Evolutionary conservation across 805 yeast genomes (phyloP).

Genomic region (Candida vartiovaarae): DNA sequence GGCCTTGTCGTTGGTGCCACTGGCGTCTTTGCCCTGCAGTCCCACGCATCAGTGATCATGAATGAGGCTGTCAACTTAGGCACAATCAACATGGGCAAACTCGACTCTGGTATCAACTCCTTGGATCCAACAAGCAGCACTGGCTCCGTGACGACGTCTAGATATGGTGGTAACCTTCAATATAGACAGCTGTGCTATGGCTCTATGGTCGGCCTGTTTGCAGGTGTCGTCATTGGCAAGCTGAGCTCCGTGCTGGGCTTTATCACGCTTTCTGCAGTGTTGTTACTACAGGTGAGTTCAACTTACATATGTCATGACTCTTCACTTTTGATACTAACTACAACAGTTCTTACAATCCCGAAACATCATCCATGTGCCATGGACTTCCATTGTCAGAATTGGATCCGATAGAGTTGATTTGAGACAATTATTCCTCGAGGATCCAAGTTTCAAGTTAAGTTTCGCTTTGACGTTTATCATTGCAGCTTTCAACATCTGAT

Average conservation of each 20-base stretch:
- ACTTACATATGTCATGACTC: no score
- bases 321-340: slow-evolving; percentile 1
- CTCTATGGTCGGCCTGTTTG: slow-evolving; percentile 47
- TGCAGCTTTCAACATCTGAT: slow-evolving; percentile 46
- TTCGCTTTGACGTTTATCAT: slow-evolving; percentile 49
- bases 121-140: slow-evolving; percentile 7
- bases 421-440: slow-evolving; percentile 44
- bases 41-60: slow-evolving; percentile 17
- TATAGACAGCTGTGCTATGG: slow-evolving; percentile 57
- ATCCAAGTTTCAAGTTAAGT: slow-evolving; percentile 53
- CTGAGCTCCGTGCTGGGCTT: slow-evolving; percentile 47
- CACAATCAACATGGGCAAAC: slow-evolving; percentile 11
- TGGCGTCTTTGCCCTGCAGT: slow-evolving; percentile 10
- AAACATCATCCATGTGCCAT: slow-evolving; percentile 40
- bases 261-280: slow-evolving; percentile 38
- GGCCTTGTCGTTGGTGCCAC: slow-evolving; percentile 22
- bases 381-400: slow-evolving; percentile 29
- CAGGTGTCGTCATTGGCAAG: slow-evolving; percentile 54
- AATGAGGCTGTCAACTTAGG: slow-evolving; percentile 22
- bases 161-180: slow-evolving; percentile 39
- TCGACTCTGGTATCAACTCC: slow-evolving; percentile 6
- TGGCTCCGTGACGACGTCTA: slow-evolving; percentile 10
- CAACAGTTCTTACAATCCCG: slow-evolving; percentile 49
- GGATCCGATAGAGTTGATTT: slow-evolving; percentile 38
- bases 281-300: slow-evolving; percentile 22